Base-by-base conservation (phyloP, 148 eudicot species). In the Vaccinium darrowii region DNA sequence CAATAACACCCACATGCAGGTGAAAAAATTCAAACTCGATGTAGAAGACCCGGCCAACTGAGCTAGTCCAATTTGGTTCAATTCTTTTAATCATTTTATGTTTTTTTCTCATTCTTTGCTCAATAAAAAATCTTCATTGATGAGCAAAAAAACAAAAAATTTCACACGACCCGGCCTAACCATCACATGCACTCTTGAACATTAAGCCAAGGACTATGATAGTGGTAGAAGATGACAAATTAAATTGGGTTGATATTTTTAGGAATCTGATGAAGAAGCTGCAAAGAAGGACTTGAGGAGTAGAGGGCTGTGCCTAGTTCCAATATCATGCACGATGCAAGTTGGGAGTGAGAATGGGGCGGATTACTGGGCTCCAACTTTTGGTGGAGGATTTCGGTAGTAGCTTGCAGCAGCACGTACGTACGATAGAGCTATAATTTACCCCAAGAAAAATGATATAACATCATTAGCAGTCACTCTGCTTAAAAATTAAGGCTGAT, bases 401-500 rank as follows among this genome's bases (percentile, higher is more conserved):
- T 43, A 43, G 47, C 47, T 43, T 43, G 47, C 5, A 43, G 47
- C 47, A 5, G 47, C 47, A 43, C 43, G 43, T 43, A 43, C 47
- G 47, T 5, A 43, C 47, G 47, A 43, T 43, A 43, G 47, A 43
- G 47, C 47, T 43, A 43, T 52, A 16, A 8, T 49, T 86, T 82
- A 83, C 89, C 83, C 13, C 13, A 23, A 23, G 72, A 65, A 75
- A 88, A 88, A 87, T 84, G 91, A 87, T 83, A 95, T 95, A 95
- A 87, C 93, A 95, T 95, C 98, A 94, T 91, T 88, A 94, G 94
- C 98, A 94, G 92, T 90, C 95, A 95, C 84, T 91, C 95, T 94
- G 94, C 94, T 88, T 79, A 83, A 88, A 82, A 23, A 47, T 60
- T 50, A 95, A 95, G 98, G 92, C 89, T 94, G 98, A 94, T 90